phyloP scores from a whole-genome alignment of 192 early-diverging fungal genomes.

The Cladochytrium replicatum region DNA sequence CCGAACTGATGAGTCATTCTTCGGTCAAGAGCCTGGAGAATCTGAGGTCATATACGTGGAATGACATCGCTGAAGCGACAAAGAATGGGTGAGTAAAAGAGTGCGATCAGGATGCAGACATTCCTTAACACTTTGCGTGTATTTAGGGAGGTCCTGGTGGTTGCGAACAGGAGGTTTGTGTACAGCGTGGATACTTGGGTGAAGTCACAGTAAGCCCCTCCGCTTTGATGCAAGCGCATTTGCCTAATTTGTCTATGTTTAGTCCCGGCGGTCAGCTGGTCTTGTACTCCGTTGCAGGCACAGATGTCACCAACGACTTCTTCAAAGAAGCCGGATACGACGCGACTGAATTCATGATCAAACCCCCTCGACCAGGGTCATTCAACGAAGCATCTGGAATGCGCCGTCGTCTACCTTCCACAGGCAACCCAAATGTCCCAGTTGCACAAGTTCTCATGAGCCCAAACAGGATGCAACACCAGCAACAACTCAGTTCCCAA shows the following conservation, averaged over 20 bases:
- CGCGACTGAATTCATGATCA: background rate
- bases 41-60: background rate
- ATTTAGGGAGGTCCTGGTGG: background rate
- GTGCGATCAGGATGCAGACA: no score
- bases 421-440: background rate
- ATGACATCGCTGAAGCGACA: background rate
- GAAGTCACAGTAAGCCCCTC: no score
- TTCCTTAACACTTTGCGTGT: no score
- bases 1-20: background rate
- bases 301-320: constrained; percentile 10
- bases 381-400: background rate
- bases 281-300: background rate
- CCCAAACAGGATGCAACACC: background rate
- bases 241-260: no score
- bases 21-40: background rate
- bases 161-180: background rate
- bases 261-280: background rate
- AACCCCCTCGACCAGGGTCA: background rate
- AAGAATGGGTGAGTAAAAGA: no score
- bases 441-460: background rate
- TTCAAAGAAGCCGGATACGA: constrained; percentile 11
- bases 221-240: no score
- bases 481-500: background rate
- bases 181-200: background rate
- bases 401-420: background rate